A percentile compares a stretch with the other conserved stretches of the same genome.
phyloP scores from a whole-genome alignment of 2,329 filamentous ascomycete species.

The Xylariales sp. region DNA sequence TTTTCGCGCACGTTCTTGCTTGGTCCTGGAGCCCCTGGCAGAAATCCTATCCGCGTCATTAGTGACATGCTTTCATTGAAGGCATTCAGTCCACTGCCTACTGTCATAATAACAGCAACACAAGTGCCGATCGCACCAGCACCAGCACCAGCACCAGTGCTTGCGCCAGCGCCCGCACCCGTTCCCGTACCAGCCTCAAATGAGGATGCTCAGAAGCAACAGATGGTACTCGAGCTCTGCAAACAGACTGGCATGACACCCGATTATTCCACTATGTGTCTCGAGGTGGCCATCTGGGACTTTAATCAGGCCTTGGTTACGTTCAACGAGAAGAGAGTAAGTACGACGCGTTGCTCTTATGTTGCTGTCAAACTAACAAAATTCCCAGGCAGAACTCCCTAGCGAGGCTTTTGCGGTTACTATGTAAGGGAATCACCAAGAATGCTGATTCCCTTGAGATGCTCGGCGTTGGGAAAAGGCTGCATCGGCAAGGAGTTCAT shows the following conservation, averaged over 20 bases:
- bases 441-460: too few relatives aligned
- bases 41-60: constrained; percentile 65
- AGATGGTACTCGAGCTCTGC: constrained; percentile 70
- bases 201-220: constrained; percentile 53
- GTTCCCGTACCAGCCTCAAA: too few relatives aligned
- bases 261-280: constrained; percentile 74
- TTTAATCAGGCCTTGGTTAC: constrained; percentile 68
- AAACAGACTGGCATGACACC: constrained; percentile 76
- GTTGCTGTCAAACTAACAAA: too few relatives aligned
- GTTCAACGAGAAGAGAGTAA: constrained; percentile 72
- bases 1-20: constrained; percentile 80
- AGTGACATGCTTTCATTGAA: constrained; percentile 75
- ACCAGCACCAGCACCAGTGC: constrained; percentile 17
- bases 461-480: constrained; percentile 1
- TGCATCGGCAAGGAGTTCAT: constrained; percentile 11
- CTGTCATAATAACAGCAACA: constrained; percentile 21
- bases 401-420: constrained; percentile 10
- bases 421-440: too few relatives aligned
- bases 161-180: constrained; percentile 18
- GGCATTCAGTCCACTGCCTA: constrained; percentile 52
- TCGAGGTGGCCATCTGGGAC: constrained; percentile 76
- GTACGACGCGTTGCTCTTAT: too few relatives aligned
- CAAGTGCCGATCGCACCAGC: constrained; percentile 18
- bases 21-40: constrained; percentile 64
- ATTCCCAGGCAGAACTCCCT: constrained; percentile 6